phyloP scores from a whole-genome alignment of 352 stramenopile species.

The Phytopythium kandeliae region DNA sequence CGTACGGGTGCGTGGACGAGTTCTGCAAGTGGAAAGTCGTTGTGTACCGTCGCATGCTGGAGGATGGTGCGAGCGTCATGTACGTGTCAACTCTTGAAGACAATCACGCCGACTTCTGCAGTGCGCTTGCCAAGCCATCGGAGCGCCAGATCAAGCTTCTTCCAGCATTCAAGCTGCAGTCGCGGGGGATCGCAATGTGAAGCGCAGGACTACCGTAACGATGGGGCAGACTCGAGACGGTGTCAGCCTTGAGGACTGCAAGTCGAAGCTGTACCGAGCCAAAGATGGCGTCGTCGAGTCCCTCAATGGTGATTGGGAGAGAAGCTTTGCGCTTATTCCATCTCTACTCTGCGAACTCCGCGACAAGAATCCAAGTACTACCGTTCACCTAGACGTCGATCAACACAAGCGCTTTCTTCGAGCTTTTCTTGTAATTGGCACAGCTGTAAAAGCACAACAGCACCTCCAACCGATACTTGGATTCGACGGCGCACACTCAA shows the following conservation, averaged over 20 bases:
- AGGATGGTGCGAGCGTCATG: too few relatives aligned
- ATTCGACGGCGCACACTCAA: slow-evolving; percentile 9
- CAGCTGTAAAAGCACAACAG: background rate
- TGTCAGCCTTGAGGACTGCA: background rate
- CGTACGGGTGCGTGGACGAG: too few relatives aligned
- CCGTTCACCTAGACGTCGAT: slow-evolving; percentile 4
- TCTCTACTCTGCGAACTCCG: slow-evolving; percentile 2
- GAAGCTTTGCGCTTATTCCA: slow-evolving; percentile 3
- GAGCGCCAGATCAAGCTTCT: too few relatives aligned
- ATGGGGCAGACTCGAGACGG: slow-evolving; percentile 5
- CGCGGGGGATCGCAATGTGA: too few relatives aligned
- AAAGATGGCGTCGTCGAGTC: slow-evolving; percentile 1
- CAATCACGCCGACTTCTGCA: too few relatives aligned
- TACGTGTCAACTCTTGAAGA: too few relatives aligned
- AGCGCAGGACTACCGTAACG: background rate
- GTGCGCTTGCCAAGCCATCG: too few relatives aligned
- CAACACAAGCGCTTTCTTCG: slow-evolving; percentile 8
- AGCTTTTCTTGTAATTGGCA: slow-evolving; percentile 4
- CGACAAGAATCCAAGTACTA: slow-evolving; percentile 2
- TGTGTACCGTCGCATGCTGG: too few relatives aligned
- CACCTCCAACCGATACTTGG: slow-evolving; percentile 4
- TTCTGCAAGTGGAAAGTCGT: too few relatives aligned
- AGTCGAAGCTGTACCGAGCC: slow-evolving; percentile 4
- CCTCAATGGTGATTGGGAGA: slow-evolving; percentile 1
- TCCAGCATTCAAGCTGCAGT: too few relatives aligned